phyloP scores from a whole-genome alignment of 176 grass and related monocot genomes.

The Poa annua region DNA sequence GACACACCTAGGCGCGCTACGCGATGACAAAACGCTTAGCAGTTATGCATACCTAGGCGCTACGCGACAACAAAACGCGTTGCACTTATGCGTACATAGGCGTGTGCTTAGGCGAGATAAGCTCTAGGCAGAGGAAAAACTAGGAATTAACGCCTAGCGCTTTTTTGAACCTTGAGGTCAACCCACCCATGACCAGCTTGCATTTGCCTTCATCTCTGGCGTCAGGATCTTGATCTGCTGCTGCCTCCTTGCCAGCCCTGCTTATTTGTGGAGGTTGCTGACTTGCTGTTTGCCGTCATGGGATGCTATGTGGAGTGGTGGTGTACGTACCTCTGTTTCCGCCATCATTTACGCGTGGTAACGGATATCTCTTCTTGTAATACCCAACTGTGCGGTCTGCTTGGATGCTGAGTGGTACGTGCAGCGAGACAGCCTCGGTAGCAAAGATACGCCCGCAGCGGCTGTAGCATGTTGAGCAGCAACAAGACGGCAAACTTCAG shows the following conservation, averaged over 20 bases:
- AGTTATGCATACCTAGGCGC: too few species aligned
- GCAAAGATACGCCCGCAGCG: too few species aligned
- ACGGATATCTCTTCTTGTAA: background rate
- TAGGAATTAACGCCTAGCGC: background rate
- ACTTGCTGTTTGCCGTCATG: background rate
- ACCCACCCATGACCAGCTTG: background rate
- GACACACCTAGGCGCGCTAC: too few species aligned
- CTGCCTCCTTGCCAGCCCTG: background rate
- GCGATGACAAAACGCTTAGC: too few species aligned
- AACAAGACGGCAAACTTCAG: background rate
- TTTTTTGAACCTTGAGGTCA: background rate
- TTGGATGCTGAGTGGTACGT: too few species aligned
- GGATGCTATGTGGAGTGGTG: too few species aligned
- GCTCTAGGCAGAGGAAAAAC: background rate
- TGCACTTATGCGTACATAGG: too few species aligned
- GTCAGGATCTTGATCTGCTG: background rate
- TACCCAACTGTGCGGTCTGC: background rate
- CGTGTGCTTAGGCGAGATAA: too few species aligned
- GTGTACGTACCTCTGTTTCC: too few species aligned
- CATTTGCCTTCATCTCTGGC: background rate
- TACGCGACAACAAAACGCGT: too few species aligned
- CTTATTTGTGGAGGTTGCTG: background rate
- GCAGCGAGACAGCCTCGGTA: too few species aligned
- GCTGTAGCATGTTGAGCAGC: background rate
- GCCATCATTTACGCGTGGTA: background rate